Base-by-base conservation (phyloP, 2,329 filamentous ascomycete species). In the Aspergillus brasiliensis region DNA sequence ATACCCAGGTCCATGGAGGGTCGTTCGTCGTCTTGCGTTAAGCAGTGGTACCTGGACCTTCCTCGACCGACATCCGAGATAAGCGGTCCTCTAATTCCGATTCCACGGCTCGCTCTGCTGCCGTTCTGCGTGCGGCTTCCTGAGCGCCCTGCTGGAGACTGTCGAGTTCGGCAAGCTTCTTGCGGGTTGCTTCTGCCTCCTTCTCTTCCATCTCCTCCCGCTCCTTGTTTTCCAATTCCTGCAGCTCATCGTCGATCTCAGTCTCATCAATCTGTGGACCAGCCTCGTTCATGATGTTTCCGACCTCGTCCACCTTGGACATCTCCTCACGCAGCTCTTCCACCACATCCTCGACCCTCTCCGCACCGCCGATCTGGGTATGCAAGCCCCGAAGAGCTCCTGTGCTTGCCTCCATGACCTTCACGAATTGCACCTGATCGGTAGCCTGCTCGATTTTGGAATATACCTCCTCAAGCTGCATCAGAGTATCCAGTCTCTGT, bases 201-300 rank as follows among this genome's bases (percentile, higher is more conserved):
- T 83, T 76, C 65, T 81, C 75, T 63, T 82, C 79, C 56, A 69
- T 73, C 51, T 78, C 80, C 68, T 81, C 73, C 61, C 69, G 73
- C 59, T 86, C 82, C 70, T 84, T 83, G 69, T 80, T 80, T 76
- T 93, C 88, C 78, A 99, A 80, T 3, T 83, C 88, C 66, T 90
- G 89, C 49, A 98, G 83, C 78, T 97, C 94, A 61, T 94, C 90
- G 67, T 97, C 92, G 57, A 98, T 86, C 73, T 96, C 93, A 19
- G 72, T 83, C 71, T 97, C 93, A 73, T 97, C 91, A 31, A 96
- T 81, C 63, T 71, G 75, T 56, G 66, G 75, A 13, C 77, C 79
- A 11, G 78, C 82, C 65, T 95, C 91, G 55, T 88, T 87, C 63
- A 98, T 84, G 42, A 94, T 88, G 57, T 84, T 86, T 27, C 87